Percentiles rank a stretch among this genome's conserved stretches.
Evolutionary conservation across 495 filamentous ascomycete genomes (phyloP).

Genomic region (Neurospora sp.): DNA sequence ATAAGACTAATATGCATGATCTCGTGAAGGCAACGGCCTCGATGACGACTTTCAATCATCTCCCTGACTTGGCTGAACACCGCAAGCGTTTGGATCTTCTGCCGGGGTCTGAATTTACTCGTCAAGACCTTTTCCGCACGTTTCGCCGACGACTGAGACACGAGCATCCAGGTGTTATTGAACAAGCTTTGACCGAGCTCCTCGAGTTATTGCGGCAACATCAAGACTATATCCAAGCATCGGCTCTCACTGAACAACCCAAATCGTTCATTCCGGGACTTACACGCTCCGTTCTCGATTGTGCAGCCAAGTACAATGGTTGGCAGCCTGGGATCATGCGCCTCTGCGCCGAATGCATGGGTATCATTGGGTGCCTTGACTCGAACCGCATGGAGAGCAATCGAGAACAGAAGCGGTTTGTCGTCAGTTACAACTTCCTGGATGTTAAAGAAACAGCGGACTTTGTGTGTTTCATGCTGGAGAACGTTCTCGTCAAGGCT

Average conservation of each 20-base stretch:
- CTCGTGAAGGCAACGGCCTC: slow-evolving; percentile 56
- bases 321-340: slow-evolving; percentile 53
- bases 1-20: slow-evolving; percentile 48
- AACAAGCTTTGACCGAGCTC: slow-evolving; percentile 69
- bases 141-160: slow-evolving; percentile 65
- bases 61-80: slow-evolving; percentile 56
- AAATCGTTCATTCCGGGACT: slow-evolving; percentile 62
- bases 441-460: slow-evolving; percentile 69
- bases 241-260: slow-evolving; percentile 77
- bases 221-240: slow-evolving; percentile 72
- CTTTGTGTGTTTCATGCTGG: slow-evolving; percentile 76
- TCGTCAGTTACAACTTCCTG: slow-evolving; percentile 79
- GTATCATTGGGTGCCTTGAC: slow-evolving; percentile 83
- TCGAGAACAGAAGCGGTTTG: slow-evolving; percentile 65
- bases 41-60: slow-evolving; percentile 68
- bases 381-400: slow-evolving; percentile 77
- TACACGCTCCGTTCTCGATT: slow-evolving; percentile 70
- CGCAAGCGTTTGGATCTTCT: slow-evolving; percentile 53
- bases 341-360: slow-evolving; percentile 71
- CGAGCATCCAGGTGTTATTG: slow-evolving; percentile 76
- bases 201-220: slow-evolving; percentile 58
- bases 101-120: slow-evolving; percentile 26
- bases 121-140: slow-evolving; percentile 40
- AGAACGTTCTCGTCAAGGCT: slow-evolving; percentile 78
- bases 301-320: slow-evolving; percentile 66